Percentiles rank a stretch among this genome's conserved stretches.
Conservation (phyloP, 495 filamentous ascomycete genomes). For the Choiromyces venosus region DNA sequence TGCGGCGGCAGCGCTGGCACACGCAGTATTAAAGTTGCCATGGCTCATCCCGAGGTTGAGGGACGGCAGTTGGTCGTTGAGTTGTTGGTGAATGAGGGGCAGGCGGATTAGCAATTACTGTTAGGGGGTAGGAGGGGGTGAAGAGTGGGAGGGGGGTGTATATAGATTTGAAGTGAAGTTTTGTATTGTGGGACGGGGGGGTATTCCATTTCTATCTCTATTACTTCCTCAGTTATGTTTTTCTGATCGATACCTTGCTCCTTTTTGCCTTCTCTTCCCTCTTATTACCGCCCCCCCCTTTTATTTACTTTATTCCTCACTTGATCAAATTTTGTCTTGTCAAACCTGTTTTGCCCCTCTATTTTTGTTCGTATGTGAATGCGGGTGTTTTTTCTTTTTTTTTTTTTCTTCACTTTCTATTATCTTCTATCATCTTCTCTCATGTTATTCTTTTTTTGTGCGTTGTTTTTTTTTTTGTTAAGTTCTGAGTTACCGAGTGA, state of each 20-base stretch:
- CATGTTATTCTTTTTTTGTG: too few species aligned
- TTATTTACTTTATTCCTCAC: not conserved
- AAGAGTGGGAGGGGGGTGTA: not conserved
- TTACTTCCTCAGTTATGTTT: not conserved
- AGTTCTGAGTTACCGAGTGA: not conserved
- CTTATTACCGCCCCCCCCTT: too few species aligned
- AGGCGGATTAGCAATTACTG: conserved; percentile 58
- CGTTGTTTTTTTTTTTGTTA: not conserved
- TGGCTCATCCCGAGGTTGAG: conserved; percentile 85
- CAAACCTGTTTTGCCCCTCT: not conserved
- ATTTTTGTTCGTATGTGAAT: not conserved
- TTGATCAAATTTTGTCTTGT: not conserved
- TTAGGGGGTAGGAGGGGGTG: not conserved
- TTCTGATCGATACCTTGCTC: not conserved
- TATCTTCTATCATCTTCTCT: too few species aligned
- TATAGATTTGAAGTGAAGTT: not conserved
- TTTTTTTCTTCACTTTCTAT: not conserved
- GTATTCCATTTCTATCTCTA: not conserved
- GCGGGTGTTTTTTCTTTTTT: not conserved
- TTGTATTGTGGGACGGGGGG: not conserved
- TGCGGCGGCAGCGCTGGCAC: conserved; percentile 32
- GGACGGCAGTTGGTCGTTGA: conserved; percentile 82
- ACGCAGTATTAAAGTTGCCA: conserved; percentile 81
- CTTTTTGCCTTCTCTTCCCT: not conserved
- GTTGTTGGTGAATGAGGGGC: conserved; percentile 89